Evolutionary conservation across 371 early-diverging fungal species (phyloP), one percentile per base, ranked within the genome.

Genomic region (Fennellomyces sp.): DNA sequence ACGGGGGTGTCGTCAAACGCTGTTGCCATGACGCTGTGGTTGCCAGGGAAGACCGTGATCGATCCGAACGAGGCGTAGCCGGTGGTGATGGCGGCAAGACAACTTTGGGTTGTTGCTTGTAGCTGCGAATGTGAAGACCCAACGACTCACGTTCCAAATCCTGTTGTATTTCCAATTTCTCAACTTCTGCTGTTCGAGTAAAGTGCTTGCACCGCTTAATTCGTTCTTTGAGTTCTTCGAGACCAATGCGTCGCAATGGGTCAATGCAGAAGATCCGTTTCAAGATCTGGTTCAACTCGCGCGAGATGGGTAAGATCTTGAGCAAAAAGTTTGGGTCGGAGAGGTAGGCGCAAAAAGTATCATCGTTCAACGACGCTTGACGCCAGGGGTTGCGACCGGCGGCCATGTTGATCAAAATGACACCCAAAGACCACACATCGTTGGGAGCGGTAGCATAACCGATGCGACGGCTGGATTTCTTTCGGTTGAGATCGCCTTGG

Each of bases 401-500:
- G 23, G 86, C 75, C 47, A 92, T 75, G 65, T 91, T 93, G 62
- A 91, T 88, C 28, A 92, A 73, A 56, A 96, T 90, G 19, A 94
- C 84, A 31, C 95, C 95, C 28, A 92, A 70, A 21, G 92, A 85
- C 92, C 93, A 93, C 13, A 92, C 83, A 66, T 94, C 95, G 65
- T 90, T 91, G 13, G 92, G 86, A 0, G 89, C 90, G 15, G 91
- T 88, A 5, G 83, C 81, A 58, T 91, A 90, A 47, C 68, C 68
- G 17, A 56, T 42, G 15, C 65, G 65, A 19, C 35, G 13, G 19
- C 39, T 21, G 48, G 69, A 45, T 42, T 35, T 38, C 26, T 35
- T 38, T 38, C 67, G 70, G 41, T 70, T 54, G 35, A 86, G 70
- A 23, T 85, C 86, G 36, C 88, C 91, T 76, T 88, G 88, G 69